phyloP scores from a whole-genome alignment of 2,329 filamentous ascomycete species.

The Helminthosporium solani region DNA sequence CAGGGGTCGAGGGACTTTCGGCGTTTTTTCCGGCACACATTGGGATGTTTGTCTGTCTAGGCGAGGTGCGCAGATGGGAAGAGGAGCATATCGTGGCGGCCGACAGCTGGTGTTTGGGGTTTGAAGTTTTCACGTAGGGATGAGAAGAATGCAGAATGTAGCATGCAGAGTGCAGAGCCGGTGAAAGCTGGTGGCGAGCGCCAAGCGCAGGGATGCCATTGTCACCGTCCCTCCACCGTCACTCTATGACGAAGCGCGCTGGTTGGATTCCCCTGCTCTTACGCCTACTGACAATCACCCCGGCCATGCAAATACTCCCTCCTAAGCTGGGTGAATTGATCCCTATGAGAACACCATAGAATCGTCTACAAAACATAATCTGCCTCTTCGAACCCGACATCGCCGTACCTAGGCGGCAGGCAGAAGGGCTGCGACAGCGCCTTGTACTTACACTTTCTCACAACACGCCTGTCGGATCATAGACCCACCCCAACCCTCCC shows the following conservation, averaged over 20 bases:
- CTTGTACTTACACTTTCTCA: too few relatives aligned
- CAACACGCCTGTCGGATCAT: too few relatives aligned
- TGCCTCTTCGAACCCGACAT: too few relatives aligned
- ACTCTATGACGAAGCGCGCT: neutral
- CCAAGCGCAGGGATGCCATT: conserved; percentile 8
- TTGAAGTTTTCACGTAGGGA: conserved; percentile 13
- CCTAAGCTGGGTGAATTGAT: too few relatives aligned
- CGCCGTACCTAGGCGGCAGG: too few relatives aligned
- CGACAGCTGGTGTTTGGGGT: conserved; percentile 4
- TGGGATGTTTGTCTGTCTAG: conserved; percentile 16
- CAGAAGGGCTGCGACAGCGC: too few relatives aligned
- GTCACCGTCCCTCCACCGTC: neutral
- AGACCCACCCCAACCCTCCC: neutral
- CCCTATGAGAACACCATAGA: neutral
- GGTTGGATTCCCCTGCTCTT: too few relatives aligned
- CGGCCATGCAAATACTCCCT: too few relatives aligned
- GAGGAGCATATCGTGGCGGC: conserved; percentile 33
- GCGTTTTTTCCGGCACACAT: conserved; percentile 33
- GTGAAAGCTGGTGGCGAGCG: conserved; percentile 9
- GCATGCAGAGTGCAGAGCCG: conserved; percentile 15
- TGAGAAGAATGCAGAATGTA: conserved; percentile 17
- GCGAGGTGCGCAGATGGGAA: conserved; percentile 16
- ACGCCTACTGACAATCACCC: too few relatives aligned
- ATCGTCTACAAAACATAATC: neutral
- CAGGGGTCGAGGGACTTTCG: conserved; percentile 23